Conservation (phyloP, 495 filamentous ascomycete genomes). For the Neurospora tetraspora region DNA sequence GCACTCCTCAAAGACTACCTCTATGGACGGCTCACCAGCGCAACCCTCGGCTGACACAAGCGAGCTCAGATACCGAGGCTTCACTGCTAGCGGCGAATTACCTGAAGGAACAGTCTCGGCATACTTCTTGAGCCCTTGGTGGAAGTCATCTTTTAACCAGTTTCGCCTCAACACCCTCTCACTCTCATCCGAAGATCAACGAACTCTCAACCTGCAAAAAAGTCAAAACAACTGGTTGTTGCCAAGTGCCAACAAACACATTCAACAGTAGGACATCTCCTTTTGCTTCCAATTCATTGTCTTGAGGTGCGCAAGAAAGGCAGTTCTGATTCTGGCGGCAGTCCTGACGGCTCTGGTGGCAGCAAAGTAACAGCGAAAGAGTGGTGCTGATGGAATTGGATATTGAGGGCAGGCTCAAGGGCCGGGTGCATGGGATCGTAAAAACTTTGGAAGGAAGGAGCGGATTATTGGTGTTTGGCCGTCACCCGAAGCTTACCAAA, state of each 20-base stretch:
- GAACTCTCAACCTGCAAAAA: not conserved
- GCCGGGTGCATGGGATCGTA: not conserved
- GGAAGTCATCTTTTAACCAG: not conserved
- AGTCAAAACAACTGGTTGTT: not conserved
- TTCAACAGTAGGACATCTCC: not conserved
- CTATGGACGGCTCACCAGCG: not conserved
- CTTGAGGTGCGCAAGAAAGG: not conserved
- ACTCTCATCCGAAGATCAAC: not conserved
- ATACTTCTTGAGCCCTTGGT: not conserved
- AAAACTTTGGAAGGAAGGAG: not conserved
- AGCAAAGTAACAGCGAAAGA: not conserved
- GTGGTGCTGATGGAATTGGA: not conserved
- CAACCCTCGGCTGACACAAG: not conserved
- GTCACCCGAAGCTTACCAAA: not conserved
- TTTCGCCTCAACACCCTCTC: not conserved
- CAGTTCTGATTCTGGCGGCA: not conserved
- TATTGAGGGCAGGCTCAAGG: not conserved
- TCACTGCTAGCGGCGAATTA: not conserved
- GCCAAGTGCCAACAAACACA: not conserved
- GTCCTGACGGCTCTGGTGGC: not conserved
- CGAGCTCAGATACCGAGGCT: not conserved
- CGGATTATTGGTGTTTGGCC: not conserved
- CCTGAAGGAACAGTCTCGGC: not conserved
- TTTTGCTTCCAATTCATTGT: not conserved
- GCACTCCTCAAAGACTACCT: not conserved